Percentiles rank a stretch among this genome's conserved stretches.
These are phyloP conservation scores for Talaromyces sp. DNA, from an alignment of 2,329 filamentous ascomycete species.

Conservation along the genomic window DNA sequence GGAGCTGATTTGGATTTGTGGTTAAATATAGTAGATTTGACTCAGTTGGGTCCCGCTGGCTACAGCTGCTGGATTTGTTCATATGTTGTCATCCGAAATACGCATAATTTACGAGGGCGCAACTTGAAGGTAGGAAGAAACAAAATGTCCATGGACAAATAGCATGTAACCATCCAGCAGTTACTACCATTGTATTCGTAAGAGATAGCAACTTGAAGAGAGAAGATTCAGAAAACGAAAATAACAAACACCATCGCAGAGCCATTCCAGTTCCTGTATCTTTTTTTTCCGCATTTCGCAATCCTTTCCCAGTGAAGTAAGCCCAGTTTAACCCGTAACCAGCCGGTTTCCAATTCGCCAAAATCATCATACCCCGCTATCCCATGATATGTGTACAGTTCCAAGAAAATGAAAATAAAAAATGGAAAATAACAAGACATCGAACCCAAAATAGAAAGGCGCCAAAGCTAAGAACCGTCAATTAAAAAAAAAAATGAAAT, in stretches of 20 bases:
- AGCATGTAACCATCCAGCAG: background rate
- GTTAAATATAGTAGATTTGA: too few species aligned
- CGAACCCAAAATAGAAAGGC: too few species aligned
- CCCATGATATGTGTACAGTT: slow-evolving; percentile 9
- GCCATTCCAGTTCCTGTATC: background rate
- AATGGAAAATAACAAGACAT: background rate
- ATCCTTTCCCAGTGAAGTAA: background rate
- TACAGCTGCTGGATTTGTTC: too few species aligned
- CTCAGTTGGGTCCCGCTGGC: too few species aligned
- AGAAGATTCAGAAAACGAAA: background rate
- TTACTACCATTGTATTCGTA: background rate
- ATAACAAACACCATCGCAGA: background rate
- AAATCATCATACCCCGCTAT: slow-evolving; percentile 8
- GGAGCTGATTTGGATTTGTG: too few species aligned
- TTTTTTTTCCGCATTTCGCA: background rate
- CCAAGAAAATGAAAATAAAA: background rate
- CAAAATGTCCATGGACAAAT: too few species aligned
- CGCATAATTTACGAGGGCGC: too few species aligned
- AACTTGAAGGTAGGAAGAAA: too few species aligned
- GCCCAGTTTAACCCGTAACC: slow-evolving; percentile 4
- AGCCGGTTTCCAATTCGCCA: slow-evolving; percentile 9
- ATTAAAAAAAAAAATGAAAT: background rate
- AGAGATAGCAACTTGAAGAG: background rate
- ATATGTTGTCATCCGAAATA: too few species aligned
- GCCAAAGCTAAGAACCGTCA: background rate